phyloP scores from a whole-genome alignment of 345 rosid genomes.

The Firmiana major region DNA sequence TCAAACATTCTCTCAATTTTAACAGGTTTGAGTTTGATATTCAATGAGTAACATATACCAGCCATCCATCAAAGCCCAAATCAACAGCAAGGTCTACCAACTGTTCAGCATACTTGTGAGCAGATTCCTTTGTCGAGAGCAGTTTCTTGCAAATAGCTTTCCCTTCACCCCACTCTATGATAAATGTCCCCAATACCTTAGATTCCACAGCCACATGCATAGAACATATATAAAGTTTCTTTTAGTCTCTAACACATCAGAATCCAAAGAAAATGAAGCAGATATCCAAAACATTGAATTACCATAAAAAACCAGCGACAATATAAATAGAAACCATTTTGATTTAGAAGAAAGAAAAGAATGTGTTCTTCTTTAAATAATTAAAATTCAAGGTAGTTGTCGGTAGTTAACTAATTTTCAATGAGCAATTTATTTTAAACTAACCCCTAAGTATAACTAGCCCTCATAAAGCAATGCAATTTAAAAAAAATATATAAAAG shows the following conservation, averaged over 20 bases:
- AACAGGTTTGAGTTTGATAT: neutral
- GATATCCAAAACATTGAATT: neutral
- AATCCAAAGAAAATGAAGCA: neutral
- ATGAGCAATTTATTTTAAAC: no score
- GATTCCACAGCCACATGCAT: constrained; percentile 20
- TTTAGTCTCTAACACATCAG: neutral
- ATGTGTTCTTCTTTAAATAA: neutral
- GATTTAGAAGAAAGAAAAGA: neutral
- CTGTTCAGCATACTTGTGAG: constrained; percentile 60
- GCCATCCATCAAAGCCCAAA: constrained; percentile 90
- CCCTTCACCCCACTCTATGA: constrained; percentile 87
- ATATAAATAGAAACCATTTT: neutral
- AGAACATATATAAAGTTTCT: neutral
- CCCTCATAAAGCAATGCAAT: neutral
- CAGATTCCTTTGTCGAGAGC: constrained; percentile 65
- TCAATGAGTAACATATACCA: constrained; percentile 40
- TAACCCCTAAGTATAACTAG: neutral
- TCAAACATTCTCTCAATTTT: neutral
- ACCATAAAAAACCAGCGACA: neutral
- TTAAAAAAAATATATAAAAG: neutral
- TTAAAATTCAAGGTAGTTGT: no score
- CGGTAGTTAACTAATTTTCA: neutral
- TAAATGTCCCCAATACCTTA: constrained; percentile 84
- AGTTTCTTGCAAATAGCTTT: constrained; percentile 45
- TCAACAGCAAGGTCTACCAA: constrained; percentile 65